These are phyloP conservation scores for Entonaema liquescens DNA, from an alignment of 495 filamentous ascomycete genomes.

Conservation along the genomic window DNA sequence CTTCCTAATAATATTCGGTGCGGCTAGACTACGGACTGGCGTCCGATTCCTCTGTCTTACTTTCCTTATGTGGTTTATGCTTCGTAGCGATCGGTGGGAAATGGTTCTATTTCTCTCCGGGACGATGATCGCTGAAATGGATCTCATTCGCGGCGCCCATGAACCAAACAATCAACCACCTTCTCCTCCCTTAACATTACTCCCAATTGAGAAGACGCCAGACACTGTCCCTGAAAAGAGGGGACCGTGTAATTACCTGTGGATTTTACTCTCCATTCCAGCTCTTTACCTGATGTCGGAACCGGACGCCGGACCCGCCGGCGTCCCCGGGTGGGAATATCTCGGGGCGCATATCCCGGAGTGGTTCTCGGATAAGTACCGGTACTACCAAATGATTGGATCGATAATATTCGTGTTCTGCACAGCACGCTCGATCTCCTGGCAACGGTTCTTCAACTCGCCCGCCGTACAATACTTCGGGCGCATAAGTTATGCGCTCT, in stretches of 20 bases:
- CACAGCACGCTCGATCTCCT: conserved; percentile 45
- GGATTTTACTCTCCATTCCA: conserved; percentile 42
- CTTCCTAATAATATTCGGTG: conserved; percentile 66
- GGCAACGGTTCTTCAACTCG: conserved; percentile 51
- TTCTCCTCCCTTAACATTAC: conserved; percentile 24
- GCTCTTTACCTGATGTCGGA: conserved; percentile 54
- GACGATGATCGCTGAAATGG: conserved; percentile 53
- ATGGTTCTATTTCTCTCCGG: conserved; percentile 54
- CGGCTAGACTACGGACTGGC: conserved; percentile 42
- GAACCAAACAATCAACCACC: conserved; percentile 27
- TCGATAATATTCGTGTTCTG: conserved; percentile 52
- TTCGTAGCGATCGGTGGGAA: conserved; percentile 52
- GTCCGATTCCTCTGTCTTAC: conserved; percentile 41
- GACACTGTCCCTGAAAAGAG: conserved; percentile 11
- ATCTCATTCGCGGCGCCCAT: conserved; percentile 46
- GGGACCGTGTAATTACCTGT: conserved; percentile 27
- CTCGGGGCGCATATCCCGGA: conserved; percentile 51
- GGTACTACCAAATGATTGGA: conserved; percentile 54
- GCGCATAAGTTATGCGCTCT: conserved; percentile 60
- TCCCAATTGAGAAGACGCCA: conserved; percentile 34
- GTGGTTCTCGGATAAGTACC: conserved; percentile 54
- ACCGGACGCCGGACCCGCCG: conserved; percentile 50
- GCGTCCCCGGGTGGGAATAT: conserved; percentile 52
- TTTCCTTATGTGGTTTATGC: conserved; percentile 45
- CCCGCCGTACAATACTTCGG: conserved; percentile 57